Base-by-base conservation (phyloP, 495 filamentous ascomycete genomes). In the Penicillium roqueforti region DNA sequence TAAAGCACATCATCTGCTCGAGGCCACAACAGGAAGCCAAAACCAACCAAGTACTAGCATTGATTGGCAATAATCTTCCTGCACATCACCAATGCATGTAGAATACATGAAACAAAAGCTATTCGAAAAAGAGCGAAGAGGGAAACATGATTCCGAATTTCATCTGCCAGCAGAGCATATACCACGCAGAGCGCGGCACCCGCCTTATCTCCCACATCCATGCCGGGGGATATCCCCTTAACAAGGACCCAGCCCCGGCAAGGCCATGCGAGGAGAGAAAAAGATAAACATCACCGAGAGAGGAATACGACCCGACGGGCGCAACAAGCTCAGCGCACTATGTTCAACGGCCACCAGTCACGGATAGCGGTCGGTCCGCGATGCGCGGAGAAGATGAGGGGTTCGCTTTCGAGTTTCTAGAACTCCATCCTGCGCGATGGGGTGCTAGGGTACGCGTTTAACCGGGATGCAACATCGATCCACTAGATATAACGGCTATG, bases 371-470 rank as follows among this genome's bases (percentile, higher is more conserved):
- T 54, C 52, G 34, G 47, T 38, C 32, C 47, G 47, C 47, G 47
- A 18, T 39, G 49, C 45, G 45, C 40, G 58, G 38, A 54, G 55
- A 51, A 51, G 32, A 44, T 50, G 56, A 57, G 56, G 56, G 57
- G 56, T 50, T 53, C 49, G 52, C 36, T 25, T 28, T 34, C 3
- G 3, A 43, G 38, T 41, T 56, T 56, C 56, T 50, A 59, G 53
- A 53, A 55, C 39, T 32, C 32, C 3, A 40, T 29, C 41, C 55
- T 53, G 39, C 51, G 16, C 23, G 19, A 29, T 43, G 28, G 34
- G 37, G 31, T 19, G 10, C n/a, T 11, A 6, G 47, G 43, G 38
- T 47, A 50, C 50, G 46, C 39, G 26, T 60, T 56, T 40, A 56
- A 45, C 39, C 50, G 26, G 41, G 8, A 42, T 55, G 37, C 56